phyloP scores from a whole-genome alignment of 1,284 basidiomycete species.

The Marasmius sp. region DNA sequence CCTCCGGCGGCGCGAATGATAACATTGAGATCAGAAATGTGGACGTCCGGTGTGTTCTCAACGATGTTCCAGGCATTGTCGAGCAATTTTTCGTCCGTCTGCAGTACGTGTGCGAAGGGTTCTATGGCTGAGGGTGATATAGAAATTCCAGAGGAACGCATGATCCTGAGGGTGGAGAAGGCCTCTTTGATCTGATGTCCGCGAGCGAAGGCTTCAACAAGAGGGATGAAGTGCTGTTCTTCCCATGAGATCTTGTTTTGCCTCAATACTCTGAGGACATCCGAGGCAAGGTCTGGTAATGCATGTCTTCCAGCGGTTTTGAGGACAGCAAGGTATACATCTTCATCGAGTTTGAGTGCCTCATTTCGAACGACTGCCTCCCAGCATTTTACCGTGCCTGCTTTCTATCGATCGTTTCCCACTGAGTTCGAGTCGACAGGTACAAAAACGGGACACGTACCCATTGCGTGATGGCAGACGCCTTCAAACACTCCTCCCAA shows the following conservation, averaged over 20 bases:
- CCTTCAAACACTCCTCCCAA: constrained; percentile 61
- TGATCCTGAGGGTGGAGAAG: constrained; percentile 50
- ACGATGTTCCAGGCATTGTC: constrained; percentile 69
- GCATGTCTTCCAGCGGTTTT: constrained; percentile 73
- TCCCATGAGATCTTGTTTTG: constrained; percentile 45
- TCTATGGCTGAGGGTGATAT: constrained; percentile 47
- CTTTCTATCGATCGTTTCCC: constrained; percentile 42
- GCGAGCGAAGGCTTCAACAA: constrained; percentile 64
- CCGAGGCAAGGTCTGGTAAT: constrained; percentile 64
- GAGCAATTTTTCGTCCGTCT: constrained; percentile 48
- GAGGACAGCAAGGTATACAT: constrained; percentile 67
- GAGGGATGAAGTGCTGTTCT: constrained; percentile 71
- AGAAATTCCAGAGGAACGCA: constrained; percentile 49
- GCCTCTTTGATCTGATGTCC: constrained; percentile 58
- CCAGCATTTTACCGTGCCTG: constrained; percentile 71
- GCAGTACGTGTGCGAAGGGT: constrained; percentile 53
- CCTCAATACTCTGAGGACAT: constrained; percentile 58
- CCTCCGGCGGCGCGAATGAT: constrained; percentile 65
- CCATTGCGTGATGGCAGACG: constrained; percentile 58
- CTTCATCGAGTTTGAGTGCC: constrained; percentile 69
- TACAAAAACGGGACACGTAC: constrained; percentile 42
- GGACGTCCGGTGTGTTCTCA: constrained; percentile 61
- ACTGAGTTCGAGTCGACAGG: constrained; percentile 9
- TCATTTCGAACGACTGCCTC: constrained; percentile 51
- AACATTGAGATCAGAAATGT: constrained; percentile 62